Evolutionary conservation across 1,139 yeast genomes (phyloP), one percentile per base, ranked within the genome.

Genomic region (Lipomyces yarrowii): DNA sequence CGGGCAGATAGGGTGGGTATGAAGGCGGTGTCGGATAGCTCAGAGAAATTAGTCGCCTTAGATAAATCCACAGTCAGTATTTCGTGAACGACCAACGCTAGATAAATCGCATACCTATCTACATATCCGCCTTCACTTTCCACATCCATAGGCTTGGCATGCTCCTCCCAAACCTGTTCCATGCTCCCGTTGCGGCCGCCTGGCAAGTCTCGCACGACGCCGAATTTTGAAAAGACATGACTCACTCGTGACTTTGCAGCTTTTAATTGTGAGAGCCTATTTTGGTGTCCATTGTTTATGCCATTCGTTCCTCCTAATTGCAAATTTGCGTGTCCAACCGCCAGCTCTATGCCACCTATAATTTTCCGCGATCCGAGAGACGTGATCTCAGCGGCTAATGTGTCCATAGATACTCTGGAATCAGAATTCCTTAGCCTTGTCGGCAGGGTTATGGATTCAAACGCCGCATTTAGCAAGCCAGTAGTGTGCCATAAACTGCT

Each of bases 391-490:
- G 60, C 26, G 23, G 72, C 72, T 7, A 75, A 56, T 3, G 65
- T 57, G 30, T 73, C 71, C 77, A 75, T 74, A 13, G 78, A 70
- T 8, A 71, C 63, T 26, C 75, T 66, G 32, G 67, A 57, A 5
- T 46, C 55, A 18, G 58, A 18, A 11, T 37, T 30, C 77, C 59
- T 33, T 74, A 68, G 48, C 74, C 73, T 11, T 75, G 73, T 42
- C 23, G 77, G 69, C 13, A 75, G 60, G 8, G 77, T 72, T 37
- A 73, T 60, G 2, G 78, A 70, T 63, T 77, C 79, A 64, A 73
- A 74, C 1, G 72, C 73, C 18, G 74, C 64, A 55, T 71, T 72
- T 37, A 69, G 68, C 13, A 76, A 59, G 5, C 77, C 78, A 1
- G 72, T 67, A 10, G 69, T 58, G 33, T 74, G 73, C 78, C 78